Evolutionary conservation across 1,284 basidiomycete species (phyloP), one percentile per base, ranked within the genome.

Genomic region (Porogramme epimiltina): DNA sequence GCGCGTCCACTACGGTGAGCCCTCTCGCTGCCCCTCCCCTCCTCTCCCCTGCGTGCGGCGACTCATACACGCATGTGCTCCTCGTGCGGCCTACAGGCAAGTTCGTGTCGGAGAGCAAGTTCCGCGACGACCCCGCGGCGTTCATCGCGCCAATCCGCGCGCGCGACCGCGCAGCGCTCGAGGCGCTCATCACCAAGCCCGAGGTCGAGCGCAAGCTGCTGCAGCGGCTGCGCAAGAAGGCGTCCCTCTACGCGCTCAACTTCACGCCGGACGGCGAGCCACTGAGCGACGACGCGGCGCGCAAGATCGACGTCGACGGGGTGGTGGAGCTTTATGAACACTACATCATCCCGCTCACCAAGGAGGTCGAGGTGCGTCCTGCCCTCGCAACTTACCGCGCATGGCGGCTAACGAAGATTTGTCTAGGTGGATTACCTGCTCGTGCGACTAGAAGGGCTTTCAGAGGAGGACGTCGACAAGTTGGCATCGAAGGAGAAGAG

Each of bases 81-180:
- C 5, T 18, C 22, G 25, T 23, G 6, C 33, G 13, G 10, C 15
- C 13, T 9, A 6, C 67, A 98, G 95, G 96, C 55, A 98, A 98
- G 82, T 99, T 99, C 69, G 97, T 99, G 10, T 93, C 93, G 3
- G 97, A 99, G 73, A 91, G 91, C 48, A 99, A 99, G 70, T 99
- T 99, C 77, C 73, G 82, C 18, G 80, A 84, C 26, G 78, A 91
- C 56, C 96, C 97, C 9, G 79, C 87, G 23, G 85, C 87, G 13
- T 99, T 98, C 70, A 84, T 99, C 56, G 91, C 93, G 0, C 93
- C 94, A 70, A 99, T 99, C 66, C 80, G 81, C 41, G 78, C 80
- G 1, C 85, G 85, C 2, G 90, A 99, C 70, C 81, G 81, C 18
- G 70, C 80, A 37, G 88, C 85, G 3, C 80, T 97, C 13, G 93